Conservation (phyloP, 1,284 basidiomycete species). For the Melampsora larici-populina region DNA sequence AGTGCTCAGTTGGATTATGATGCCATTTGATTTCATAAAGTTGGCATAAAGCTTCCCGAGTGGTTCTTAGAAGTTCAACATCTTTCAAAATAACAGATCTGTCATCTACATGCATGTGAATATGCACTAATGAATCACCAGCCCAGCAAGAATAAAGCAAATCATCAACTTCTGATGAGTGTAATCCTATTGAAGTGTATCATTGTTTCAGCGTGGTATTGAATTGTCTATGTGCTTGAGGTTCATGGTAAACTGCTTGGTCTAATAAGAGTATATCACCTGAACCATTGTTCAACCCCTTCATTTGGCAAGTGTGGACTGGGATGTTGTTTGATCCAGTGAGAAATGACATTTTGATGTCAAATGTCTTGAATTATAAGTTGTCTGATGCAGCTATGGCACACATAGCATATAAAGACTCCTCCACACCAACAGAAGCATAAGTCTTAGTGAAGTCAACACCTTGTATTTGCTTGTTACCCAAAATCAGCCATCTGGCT, state of each 20-base stretch:
- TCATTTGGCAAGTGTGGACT: background rate
- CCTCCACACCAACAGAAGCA: background rate
- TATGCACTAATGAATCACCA: background rate
- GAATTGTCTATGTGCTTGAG: background rate
- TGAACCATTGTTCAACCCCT: background rate
- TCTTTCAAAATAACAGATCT: background rate
- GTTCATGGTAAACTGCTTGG: background rate
- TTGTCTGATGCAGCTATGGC: background rate
- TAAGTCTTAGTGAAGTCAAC: background rate
- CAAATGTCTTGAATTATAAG: background rate
- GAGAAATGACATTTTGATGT: background rate
- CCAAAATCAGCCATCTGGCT: background rate
- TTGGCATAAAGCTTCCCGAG: background rate
- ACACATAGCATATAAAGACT: background rate
- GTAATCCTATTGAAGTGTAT: background rate
- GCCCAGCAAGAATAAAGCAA: background rate
- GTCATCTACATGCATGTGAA: background rate
- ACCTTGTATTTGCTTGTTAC: background rate
- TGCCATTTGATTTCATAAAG: background rate
- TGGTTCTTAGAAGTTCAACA: background rate
- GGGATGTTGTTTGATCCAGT: background rate
- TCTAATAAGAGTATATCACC: background rate
- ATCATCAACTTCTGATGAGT: background rate
- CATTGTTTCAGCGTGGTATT: background rate
- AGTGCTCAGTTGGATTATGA: background rate